Base-by-base conservation (phyloP, 2,329 filamentous ascomycete genomes). In the Ophiostoma populinum region DNA sequence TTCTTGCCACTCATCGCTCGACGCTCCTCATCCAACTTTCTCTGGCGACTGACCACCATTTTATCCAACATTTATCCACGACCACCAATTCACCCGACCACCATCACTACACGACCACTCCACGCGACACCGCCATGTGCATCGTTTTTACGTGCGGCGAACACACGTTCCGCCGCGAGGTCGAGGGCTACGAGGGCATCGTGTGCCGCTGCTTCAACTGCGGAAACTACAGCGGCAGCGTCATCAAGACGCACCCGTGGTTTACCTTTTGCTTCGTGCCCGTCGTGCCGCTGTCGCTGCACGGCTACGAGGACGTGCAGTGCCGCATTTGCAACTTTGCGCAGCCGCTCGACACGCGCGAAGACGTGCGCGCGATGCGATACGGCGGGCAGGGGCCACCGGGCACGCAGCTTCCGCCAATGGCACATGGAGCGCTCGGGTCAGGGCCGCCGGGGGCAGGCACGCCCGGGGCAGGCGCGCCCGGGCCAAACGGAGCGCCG, bases 261-360 rank as follows among this genome's bases (percentile, higher is more conserved):
- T 85, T 85, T 49, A 85, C 80, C 5, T 74, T 85, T 49, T 85
- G 79, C 62, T 83, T 80, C 55, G 55, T 83, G 67, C 80, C 80
- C 32, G 54, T 86, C 30, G 62, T 86, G 18, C 80, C 80, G 0
- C 75, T 85, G 48, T 75, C 70, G 30, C 60, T 75, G 43, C 64
- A 69, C 39, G 71, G 70, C 36, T 75, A 76, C 54, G 61, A 75
- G 46, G 78, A 83, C 47, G 65, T 87, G 37, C 60, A 64, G 40
- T 87, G 80, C 59, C 65, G 72, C 48, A 73, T 85, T 52, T 87
- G 80, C 65, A 72, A 76, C 51, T 85, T 82, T 51, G 66, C 70
- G 43, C 77, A 86, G 51, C 70, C 72, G 8, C 61, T 77, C 36
- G 60, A 68, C 43, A 60, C 65, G 46, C 58, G 69, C 11, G 65